These are phyloP conservation scores for Limnomonas spitsbergensis DNA, from an alignment of 139 green algal genomes.

Conservation along the genomic window DNA sequence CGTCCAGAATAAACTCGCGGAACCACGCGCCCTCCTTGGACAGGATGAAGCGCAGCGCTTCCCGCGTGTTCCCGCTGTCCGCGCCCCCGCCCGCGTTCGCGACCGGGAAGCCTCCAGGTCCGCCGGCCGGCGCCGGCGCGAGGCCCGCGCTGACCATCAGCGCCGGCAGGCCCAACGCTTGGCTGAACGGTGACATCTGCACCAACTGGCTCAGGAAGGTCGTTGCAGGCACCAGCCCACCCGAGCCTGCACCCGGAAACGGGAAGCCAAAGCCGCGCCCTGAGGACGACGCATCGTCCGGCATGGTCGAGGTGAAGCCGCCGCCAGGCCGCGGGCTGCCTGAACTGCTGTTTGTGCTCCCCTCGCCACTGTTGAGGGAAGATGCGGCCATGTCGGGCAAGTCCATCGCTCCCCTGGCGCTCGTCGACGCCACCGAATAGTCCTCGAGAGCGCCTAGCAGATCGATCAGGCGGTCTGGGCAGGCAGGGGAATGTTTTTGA, in stretches of 20 bases:
- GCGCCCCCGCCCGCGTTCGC: not conserved
- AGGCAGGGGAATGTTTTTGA: not conserved
- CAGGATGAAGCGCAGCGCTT: conserved; percentile 62
- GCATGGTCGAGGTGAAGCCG: conserved; percentile 24
- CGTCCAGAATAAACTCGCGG: conserved; percentile 91
- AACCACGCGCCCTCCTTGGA: conserved; percentile 73
- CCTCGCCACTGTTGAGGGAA: not conserved
- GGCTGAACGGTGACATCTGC: conserved; percentile 24
- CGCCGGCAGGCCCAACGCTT: conserved; percentile 19
- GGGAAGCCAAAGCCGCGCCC: not conserved
- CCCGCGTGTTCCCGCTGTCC: conserved; percentile 29
- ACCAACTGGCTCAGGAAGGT: conserved; percentile 20
- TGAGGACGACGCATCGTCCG: not conserved
- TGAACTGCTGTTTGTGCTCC: conserved; percentile 4
- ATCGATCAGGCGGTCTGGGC: conserved; percentile 88
- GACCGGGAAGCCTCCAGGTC: not conserved
- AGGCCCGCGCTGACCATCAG: not conserved
- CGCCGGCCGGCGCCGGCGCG: not conserved
- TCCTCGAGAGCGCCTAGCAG: conserved; percentile 93
- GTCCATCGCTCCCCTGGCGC: conserved; percentile 54
- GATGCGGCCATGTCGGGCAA: not conserved
- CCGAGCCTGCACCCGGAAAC: conserved; percentile 7
- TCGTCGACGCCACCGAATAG: conserved; percentile 66
- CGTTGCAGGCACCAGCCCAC: not conserved
- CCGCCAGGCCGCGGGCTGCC: not conserved